phyloP scores from a whole-genome alignment of 345 rosid genomes.

The Dipteronia dyeriana region DNA sequence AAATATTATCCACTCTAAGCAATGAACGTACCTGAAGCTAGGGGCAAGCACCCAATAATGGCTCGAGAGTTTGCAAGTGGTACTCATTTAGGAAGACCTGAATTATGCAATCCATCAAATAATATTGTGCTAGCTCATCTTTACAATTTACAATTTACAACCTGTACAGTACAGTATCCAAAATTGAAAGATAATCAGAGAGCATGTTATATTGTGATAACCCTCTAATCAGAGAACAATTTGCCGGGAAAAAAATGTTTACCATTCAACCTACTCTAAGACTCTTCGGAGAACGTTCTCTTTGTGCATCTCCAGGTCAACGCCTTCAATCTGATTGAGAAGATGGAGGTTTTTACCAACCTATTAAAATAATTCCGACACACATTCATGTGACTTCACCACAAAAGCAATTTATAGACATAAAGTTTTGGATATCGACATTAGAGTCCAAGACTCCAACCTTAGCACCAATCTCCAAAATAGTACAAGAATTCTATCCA shows the following conservation, averaged over 20 bases:
- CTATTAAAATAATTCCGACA: constrained; percentile 36
- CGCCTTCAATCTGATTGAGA: constrained; percentile 91
- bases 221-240: constrained; percentile 12
- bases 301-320: constrained; percentile 85
- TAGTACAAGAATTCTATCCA: no score
- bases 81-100: constrained; percentile 97
- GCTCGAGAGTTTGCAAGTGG: constrained; percentile 91
- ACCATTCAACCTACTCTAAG: constrained; percentile 70
- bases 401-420: not conserved
- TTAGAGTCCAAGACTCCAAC: no score
- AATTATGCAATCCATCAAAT: constrained; percentile 93
- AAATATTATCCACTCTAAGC: not conserved
- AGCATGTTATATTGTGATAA: not conserved
- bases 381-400: constrained; percentile 17
- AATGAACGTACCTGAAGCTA: constrained; percentile 66
- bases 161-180: constrained; percentile 43
- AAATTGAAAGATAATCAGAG: constrained; percentile 11
- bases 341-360: constrained; percentile 95
- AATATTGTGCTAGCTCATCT: constrained; percentile 87
- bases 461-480: no score
- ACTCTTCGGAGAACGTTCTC: constrained; percentile 86
- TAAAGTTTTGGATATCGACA: constrained; percentile 32
- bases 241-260: not conserved
- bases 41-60: constrained; percentile 79
- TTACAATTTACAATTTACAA: constrained; percentile 93